Evolutionary conservation across 768 basidiomycete species (phyloP).

Genomic region (Aureoboletus auriporus): DNA sequence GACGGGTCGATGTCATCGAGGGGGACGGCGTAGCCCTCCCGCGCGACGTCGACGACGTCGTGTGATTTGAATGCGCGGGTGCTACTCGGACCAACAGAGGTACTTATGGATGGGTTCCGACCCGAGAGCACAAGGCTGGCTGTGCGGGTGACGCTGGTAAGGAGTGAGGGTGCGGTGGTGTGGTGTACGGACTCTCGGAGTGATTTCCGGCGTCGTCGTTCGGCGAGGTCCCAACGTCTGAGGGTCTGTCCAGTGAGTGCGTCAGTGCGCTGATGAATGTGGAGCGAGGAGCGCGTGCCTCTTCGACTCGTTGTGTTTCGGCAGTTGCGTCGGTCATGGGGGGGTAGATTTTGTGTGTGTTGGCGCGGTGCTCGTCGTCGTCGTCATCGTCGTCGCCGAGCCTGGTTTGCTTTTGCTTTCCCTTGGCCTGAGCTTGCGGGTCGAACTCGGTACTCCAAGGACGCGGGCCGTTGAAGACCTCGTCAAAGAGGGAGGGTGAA

Average conservation of each 20-base stretch:
- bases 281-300: conserved; percentile 43
- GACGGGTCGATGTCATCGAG: conserved; percentile 49
- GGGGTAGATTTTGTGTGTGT: conserved; percentile 45
- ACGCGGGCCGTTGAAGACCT: conserved; percentile 39
- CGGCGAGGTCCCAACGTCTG: conserved; percentile 72
- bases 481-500: conserved; percentile 37
- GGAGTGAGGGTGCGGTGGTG: conserved; percentile 38
- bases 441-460: conserved; percentile 30
- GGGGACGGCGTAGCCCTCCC: conserved; percentile 37
- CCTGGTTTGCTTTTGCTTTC: conserved; percentile 31
- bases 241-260: conserved; percentile 48
- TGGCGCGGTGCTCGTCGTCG: conserved; percentile 16
- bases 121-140: conserved; percentile 56
- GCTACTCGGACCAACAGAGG: conserved; percentile 26
- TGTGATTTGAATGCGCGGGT: conserved; percentile 45
- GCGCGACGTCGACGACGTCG: conserved; percentile 44
- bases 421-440: conserved; percentile 13
- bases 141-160: conserved; percentile 54
- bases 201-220: conserved; percentile 70
- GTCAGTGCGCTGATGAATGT: background rate
- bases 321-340: conserved; percentile 62
- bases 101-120: conserved; percentile 30
- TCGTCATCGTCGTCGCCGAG: conserved; percentile 19
- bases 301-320: conserved; percentile 67
- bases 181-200: conserved; percentile 52